Base-by-base conservation (phyloP, 2,329 filamentous ascomycete species). In the Verticillium longisporum region DNA sequence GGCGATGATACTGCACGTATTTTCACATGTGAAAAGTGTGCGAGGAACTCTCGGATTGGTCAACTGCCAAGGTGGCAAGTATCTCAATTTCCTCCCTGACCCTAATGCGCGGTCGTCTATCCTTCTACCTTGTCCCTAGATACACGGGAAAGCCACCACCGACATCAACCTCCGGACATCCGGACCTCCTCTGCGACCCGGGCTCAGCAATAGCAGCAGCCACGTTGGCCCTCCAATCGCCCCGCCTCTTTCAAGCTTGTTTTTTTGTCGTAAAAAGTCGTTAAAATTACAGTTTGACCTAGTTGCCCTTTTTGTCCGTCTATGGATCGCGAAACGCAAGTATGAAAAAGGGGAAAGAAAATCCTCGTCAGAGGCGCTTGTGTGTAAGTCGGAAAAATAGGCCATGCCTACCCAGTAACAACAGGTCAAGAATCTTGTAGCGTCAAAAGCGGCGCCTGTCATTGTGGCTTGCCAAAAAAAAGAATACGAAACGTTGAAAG, bases 271-370 rank as follows among this genome's bases (percentile, higher is more conserved):
- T 64, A 37, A 61, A 57, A 61, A 61, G 53, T 59, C 60, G 62
- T 64, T 62, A 64, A 62, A 60, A 63, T 60, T 64, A 63, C 63
- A 64, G 55, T 59, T 60, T 50, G 41, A 50, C 41, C 41, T 62
- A 64, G 62, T 64, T 62, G 63, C 62, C 58, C 61, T 61, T 64
- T 63, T 60, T 57, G 60, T 57, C 61, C 50, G 61, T 62, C 63
- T 64, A 64, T 60, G 60, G 32, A 34, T 32, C 26, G 54, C 41
- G 33, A 55, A 55, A 55, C 26, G 14, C 54, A 33, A 26, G 26
- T 32, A 34, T 32, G 54, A 34, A 55, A 7, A 55, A 33, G 13
- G 26, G n/a, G n/a, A 50, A 50, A 55, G 15, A 33, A 32, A 55
- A 55, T 50, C 41, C 41, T 50, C 41, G 41, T 50, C 41, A 50